Conservation (phyloP, 2,329 filamentous ascomycete species). For the Arthrobotrys megalospora region DNA sequence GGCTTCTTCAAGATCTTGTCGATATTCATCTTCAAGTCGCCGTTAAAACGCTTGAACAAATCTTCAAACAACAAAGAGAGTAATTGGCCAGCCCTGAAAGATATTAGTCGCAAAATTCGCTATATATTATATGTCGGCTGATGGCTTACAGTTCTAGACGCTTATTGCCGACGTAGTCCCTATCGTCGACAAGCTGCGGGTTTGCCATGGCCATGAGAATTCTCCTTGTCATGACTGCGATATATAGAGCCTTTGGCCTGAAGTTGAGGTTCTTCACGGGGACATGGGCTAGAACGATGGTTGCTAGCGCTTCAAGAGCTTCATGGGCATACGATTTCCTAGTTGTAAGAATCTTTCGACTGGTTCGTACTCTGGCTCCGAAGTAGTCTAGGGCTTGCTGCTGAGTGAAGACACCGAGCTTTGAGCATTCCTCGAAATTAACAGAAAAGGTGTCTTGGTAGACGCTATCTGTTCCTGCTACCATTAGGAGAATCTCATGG, state of each 20-base stretch:
- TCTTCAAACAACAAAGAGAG: constrained; percentile 96
- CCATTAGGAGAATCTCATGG: constrained; percentile 92
- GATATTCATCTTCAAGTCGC: constrained; percentile 89
- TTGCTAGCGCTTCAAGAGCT: constrained; percentile 90
- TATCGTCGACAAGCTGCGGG: constrained; percentile 89
- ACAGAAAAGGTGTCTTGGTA: constrained; percentile 96
- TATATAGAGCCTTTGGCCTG: constrained; percentile 94
- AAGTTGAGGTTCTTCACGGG: constrained; percentile 93
- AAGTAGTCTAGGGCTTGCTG: constrained; percentile 96
- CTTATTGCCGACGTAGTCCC: constrained; percentile 99
- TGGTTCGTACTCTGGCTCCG: constrained; percentile 88
- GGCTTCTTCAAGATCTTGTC: constrained; percentile 97
- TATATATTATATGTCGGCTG: neutral
- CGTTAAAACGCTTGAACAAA: constrained; percentile 94
- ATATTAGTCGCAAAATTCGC: neutral
- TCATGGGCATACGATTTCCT: constrained; percentile 78
- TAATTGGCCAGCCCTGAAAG: constrained; percentile 81
- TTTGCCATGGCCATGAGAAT: constrained; percentile 95
- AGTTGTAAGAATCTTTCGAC: constrained; percentile 75
- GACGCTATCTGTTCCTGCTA: constrained; percentile 85
- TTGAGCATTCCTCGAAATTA: constrained; percentile 93
- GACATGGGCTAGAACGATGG: constrained; percentile 94
- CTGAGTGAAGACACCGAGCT: constrained; percentile 88
- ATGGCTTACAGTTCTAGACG: constrained; percentile 79
- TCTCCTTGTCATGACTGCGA: constrained; percentile 96